phyloP scores from a whole-genome alignment of 2,329 filamentous ascomycete species.

The Fusarium transvaalense region DNA sequence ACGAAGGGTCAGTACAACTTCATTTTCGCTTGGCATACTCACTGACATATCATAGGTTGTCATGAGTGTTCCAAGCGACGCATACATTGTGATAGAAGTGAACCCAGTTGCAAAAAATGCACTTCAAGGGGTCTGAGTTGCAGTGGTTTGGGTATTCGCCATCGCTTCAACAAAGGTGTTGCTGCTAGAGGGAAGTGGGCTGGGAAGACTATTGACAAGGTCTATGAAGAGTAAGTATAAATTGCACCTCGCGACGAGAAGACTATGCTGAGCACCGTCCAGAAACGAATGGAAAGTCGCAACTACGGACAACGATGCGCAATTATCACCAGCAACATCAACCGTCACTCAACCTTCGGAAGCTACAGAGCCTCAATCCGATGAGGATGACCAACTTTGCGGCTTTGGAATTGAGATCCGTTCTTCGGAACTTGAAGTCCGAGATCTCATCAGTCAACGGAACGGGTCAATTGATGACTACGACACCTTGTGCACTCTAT shows the following conservation, averaged over 20 bases:
- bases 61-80: conserved; percentile 46
- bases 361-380: fast-evolving
- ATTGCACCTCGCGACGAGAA: fast-evolving
- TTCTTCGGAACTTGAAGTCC: background rate
- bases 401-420: background rate
- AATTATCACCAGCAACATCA: background rate
- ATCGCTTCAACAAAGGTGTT: conserved; percentile 47
- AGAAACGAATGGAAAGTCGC: conserved; percentile 29
- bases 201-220: conserved; percentile 43
- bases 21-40: background rate
- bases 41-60: conserved; percentile 6
- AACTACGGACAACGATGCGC: background rate
- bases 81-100: conserved; percentile 44
- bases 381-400: fast-evolving
- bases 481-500: background rate
- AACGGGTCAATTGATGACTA: background rate
- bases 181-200: conserved; percentile 46
- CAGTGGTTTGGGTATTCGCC: conserved; percentile 44
- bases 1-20: conserved; percentile 37
- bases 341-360: background rate
- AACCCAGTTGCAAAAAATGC: conserved; percentile 43
- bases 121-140: conserved; percentile 39
- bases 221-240: conserved; percentile 36
- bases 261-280: fast-evolving
- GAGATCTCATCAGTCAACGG: background rate